A percentile compares a stretch with the other conserved stretches of the same genome.
phyloP scores from a whole-genome alignment of 2,329 filamentous ascomycete genomes.

The Aureobasidium subglaciale region DNA sequence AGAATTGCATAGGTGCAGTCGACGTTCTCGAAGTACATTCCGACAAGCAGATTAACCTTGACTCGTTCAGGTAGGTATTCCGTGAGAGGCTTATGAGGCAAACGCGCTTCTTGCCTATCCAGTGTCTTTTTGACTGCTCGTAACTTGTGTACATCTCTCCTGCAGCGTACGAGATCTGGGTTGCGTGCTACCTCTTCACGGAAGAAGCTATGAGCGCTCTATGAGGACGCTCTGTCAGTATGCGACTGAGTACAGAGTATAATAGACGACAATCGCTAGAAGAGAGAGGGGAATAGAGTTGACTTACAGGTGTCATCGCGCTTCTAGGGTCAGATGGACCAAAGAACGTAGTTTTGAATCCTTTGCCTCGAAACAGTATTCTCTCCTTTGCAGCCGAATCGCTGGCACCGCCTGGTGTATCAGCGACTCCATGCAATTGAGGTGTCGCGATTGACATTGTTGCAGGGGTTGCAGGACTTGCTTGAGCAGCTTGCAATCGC shows the following conservation, averaged over 20 bases:
- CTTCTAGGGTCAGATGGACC: slow-evolving; percentile 35
- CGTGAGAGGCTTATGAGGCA: slow-evolving; percentile 29
- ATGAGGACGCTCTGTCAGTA: neutral
- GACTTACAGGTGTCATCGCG: slow-evolving; percentile 28
- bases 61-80: slow-evolving; percentile 30
- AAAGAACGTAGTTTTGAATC: slow-evolving; percentile 40
- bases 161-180: slow-evolving; percentile 29
- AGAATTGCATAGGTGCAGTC: slow-evolving; percentile 48
- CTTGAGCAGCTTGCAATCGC: slow-evolving; percentile 12
- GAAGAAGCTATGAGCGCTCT: slow-evolving; percentile 7
- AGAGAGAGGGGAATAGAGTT: neutral
- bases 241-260: neutral
- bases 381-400: slow-evolving; percentile 25
- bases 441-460: slow-evolving; percentile 6
- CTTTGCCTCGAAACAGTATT: slow-evolving; percentile 37
- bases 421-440: slow-evolving; percentile 2
- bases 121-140: slow-evolving; percentile 17
- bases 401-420: neutral
- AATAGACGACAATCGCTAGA: neutral
- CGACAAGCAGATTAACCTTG: slow-evolving; percentile 36
- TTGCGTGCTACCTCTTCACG: slow-evolving; percentile 21
- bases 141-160: slow-evolving; percentile 25
- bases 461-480: slow-evolving; percentile 5
- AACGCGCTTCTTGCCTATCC: slow-evolving; percentile 16
- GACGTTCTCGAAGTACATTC: slow-evolving; percentile 44